Percentiles rank a stretch among this genome's conserved stretches.
These are phyloP conservation scores for Teratosphaeria viscida DNA, from an alignment of 2,329 filamentous ascomycete species.

Conservation along the genomic window DNA sequence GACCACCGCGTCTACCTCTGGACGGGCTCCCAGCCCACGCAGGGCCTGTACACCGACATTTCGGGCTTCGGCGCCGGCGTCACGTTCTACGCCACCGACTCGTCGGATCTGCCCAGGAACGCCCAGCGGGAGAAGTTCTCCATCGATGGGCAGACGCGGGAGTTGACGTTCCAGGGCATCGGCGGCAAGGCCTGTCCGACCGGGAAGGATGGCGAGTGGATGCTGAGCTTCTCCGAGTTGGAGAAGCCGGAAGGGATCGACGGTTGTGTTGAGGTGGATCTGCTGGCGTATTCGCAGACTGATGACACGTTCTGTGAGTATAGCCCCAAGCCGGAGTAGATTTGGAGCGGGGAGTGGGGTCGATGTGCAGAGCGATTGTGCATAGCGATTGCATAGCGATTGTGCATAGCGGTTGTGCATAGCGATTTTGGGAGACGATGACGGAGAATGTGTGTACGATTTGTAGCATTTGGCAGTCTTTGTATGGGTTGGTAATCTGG, in stretches of 20 bases:
- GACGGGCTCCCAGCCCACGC: not conserved
- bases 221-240: not conserved
- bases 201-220: not conserved
- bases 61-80: not conserved
- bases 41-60: not conserved
- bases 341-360: no score
- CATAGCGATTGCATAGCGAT: no score
- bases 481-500: no score
- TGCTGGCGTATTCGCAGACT: not conserved
- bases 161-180: not conserved
- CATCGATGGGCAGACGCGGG: not conserved
- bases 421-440: no score
- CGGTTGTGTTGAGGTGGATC: not conserved
- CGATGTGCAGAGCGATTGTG: no score
- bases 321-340: no score
- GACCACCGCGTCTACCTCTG: not conserved
- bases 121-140: not conserved
- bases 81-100: not conserved
- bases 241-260: not conserved
- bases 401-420: no score
- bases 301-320: no score
- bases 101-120: not conserved
- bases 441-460: no score
- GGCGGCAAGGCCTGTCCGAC: not conserved
- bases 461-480: no score